Base-by-base conservation (phyloP, 495 filamentous ascomycete species). In the Tetracladium marchalianum region DNA sequence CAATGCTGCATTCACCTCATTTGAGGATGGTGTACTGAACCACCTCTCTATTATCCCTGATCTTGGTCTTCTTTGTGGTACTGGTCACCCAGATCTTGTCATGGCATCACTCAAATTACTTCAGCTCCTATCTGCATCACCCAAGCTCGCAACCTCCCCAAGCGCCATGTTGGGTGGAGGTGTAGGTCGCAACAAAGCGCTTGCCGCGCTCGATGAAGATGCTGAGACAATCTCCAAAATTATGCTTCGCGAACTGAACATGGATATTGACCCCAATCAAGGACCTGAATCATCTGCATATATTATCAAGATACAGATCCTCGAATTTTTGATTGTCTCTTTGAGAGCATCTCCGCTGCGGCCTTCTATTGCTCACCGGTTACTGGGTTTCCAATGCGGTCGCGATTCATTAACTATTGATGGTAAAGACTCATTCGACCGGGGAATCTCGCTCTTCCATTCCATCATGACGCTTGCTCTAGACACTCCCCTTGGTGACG, bases 11-110 rank as follows among this genome's bases (percentile, higher is more conserved):
- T 81, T 90, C 44, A 70, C 80, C 11, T 87, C 84, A 1, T 89
- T 97, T 58, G 93, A 99, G 62, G 93, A 97, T 52, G 90, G 85
- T 18, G 70, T 99, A 34, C 70, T 95, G 44, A 85, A 81, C 53
- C 82, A 89, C 53, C 64, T 97, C 32, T 61, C 72, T 12, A 65
- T 95, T 35, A 70, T 96, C 35, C 80, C 84, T 6, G 78, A 84
- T 46, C 66, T 97, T 22, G 89, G 87, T 18, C 72, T 84, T 2
- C 97, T 90, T 58, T 86, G 86, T 54, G 84, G 85, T 34, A 78
- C 87, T 33, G 81, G 84, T 1, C 82, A 94, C 47, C 70, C 81
- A 41, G 73, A 81, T 15, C 73, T 97, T 35, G 84, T 84, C 1
- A 63, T 90, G 43, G 78, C 73, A 7, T 87, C 89, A 15, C 65